Conservation (phyloP, 345 rosid genomes). For the Moringa oleifera region DNA sequence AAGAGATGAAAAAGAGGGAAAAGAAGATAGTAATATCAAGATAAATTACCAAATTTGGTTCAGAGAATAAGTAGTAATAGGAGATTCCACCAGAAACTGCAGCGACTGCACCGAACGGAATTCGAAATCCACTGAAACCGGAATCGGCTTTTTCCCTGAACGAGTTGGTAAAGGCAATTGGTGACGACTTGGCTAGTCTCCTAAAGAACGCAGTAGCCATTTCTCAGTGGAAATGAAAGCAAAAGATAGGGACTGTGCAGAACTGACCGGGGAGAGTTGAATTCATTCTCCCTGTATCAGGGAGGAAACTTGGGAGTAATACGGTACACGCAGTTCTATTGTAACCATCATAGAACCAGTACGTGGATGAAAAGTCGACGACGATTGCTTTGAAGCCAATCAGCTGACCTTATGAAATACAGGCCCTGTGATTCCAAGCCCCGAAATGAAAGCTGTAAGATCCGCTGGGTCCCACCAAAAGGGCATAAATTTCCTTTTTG, state of each 20-base stretch:
- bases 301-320: not conserved
- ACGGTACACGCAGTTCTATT: not conserved
- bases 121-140: constrained; percentile 34
- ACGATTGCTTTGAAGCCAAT: too few relatives aligned
- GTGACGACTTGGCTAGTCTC: constrained; percentile 44
- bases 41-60: constrained; percentile 51
- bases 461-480: too few relatives aligned
- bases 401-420: too few relatives aligned
- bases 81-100: constrained; percentile 85
- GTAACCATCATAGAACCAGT: too few relatives aligned
- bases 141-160: constrained; percentile 39
- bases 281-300: not conserved
- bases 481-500: too few relatives aligned
- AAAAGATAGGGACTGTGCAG: not conserved
- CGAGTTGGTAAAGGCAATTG: constrained; percentile 33
- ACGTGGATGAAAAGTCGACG: too few relatives aligned
- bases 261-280: not conserved
- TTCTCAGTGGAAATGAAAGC: not conserved
- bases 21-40: not conserved
- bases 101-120: constrained; percentile 63
- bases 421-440: too few relatives aligned
- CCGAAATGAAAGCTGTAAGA: too few relatives aligned
- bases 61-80: constrained; percentile 46
- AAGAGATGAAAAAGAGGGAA: constrained; percentile 3
- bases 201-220: constrained; percentile 65